Conservation (phyloP, 1,139 yeast species). For the Saccharomyces uvarum region DNA sequence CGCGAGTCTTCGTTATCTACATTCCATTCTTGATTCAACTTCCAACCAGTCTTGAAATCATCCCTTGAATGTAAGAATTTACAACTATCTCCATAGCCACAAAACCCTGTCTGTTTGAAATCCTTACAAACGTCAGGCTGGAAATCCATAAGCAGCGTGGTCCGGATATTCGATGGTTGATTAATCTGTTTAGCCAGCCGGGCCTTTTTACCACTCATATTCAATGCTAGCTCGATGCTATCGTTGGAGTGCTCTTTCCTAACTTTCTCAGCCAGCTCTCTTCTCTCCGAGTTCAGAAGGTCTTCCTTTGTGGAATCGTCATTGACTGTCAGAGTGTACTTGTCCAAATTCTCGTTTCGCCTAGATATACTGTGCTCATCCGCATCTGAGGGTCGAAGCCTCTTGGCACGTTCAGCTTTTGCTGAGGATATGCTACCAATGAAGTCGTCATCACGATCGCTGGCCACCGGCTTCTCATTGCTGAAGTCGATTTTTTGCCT, state of each 20-base stretch:
- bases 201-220: conserved; percentile 3
- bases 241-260: background rate
- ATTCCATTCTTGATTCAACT: conserved; percentile 70
- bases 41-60: conserved; percentile 71
- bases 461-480: background rate
- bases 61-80: conserved; percentile 87
- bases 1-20: conserved; percentile 13
- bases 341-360: conserved; percentile 5
- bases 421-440: background rate
- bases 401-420: background rate
- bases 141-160: conserved; percentile 78
- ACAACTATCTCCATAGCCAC: conserved; percentile 98
- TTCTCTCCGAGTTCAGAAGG: conserved; percentile 30
- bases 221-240: background rate
- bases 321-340: conserved; percentile 9
- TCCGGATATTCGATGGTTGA: conserved; percentile 48
- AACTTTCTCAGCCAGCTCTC: background rate
- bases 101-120: conserved; percentile 82
- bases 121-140: conserved; percentile 96
- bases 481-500: conserved; percentile 11
- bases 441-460: background rate
- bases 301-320: conserved; percentile 35
- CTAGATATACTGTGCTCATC: background rate
- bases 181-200: conserved; percentile 9
- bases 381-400: background rate